Evolutionary conservation across 768 basidiomycete species (phyloP).

Genomic region (Clitopilus passeckerianus): DNA sequence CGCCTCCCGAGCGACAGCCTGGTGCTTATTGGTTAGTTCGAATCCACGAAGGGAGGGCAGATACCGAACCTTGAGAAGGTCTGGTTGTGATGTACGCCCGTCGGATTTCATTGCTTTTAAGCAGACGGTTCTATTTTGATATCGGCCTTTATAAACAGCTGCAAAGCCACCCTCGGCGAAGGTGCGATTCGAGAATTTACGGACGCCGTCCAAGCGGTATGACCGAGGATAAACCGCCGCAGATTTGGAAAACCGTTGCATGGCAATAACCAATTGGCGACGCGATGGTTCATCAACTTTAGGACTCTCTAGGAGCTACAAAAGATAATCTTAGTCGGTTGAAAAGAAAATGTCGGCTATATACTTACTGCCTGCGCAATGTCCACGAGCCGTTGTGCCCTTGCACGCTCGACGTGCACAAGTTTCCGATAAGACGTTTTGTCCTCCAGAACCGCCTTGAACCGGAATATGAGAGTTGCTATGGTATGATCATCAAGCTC

Average conservation of each 20-base stretch:
- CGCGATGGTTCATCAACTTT: not conserved
- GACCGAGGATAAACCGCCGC: not conserved
- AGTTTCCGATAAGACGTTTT: not conserved
- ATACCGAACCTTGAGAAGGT: not conserved
- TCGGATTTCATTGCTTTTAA: not conserved
- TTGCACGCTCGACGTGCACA: not conserved
- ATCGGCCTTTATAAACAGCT: conserved; percentile 1
- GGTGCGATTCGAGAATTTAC: not conserved
- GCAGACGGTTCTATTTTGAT: not conserved
- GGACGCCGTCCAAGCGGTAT: not conserved
- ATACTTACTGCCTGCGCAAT: not conserved
- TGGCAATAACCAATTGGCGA: not conserved
- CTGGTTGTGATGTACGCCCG: not conserved
- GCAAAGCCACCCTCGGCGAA: not conserved
- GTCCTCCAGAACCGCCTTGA: not conserved
- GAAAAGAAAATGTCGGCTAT: not conserved
- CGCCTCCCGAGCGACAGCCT: not conserved
- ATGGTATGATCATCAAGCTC: not conserved
- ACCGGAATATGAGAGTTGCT: not conserved
- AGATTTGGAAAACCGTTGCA: not conserved
- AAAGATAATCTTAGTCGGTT: too few relatives aligned
- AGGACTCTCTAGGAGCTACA: not conserved
- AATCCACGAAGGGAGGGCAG: not conserved
- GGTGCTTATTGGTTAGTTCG: not conserved
- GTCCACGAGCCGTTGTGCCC: not conserved